Conservation (phyloP, 2,329 filamentous ascomycete species). For the Epichloe sylvatica region DNA sequence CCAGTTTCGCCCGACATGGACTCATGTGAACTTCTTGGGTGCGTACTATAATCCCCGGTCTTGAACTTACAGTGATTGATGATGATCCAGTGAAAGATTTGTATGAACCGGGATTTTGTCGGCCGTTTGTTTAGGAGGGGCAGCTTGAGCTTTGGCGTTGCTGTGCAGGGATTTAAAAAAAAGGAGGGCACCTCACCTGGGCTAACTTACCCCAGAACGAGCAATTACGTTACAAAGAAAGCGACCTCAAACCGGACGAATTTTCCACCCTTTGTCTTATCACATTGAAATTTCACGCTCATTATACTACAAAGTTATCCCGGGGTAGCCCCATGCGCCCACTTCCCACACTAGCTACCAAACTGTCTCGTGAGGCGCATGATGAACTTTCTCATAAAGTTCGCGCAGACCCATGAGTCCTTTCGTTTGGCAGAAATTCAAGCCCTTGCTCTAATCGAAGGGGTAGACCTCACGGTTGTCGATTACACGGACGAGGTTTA, state of each 20-base stretch:
- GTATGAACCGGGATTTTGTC: neutral
- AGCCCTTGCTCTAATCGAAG: conserved; percentile 57
- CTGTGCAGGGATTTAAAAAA: too few species aligned
- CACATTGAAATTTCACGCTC: neutral
- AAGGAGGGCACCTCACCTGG: too few species aligned
- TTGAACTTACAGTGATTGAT: neutral
- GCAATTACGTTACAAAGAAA: too few species aligned
- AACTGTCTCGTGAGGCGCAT: neutral
- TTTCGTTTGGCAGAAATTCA: conserved; percentile 78
- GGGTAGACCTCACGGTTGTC: conserved; percentile 56
- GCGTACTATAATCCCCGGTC: neutral
- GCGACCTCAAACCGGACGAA: too few species aligned
- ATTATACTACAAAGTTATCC: neutral
- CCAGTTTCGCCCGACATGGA: neutral
- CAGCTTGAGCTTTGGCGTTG: neutral
- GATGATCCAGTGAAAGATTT: neutral
- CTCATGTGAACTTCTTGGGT: neutral
- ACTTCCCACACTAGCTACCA: neutral
- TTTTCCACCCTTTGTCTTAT: neutral
- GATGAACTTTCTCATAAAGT: conserved; percentile 76
- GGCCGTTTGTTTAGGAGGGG: neutral
- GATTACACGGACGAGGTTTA: conserved; percentile 58
- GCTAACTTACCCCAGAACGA: too few species aligned
- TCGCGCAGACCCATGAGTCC: conserved; percentile 80
- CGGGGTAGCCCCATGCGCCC: neutral